These are phyloP conservation scores for Penicillium brevicompactum DNA, from an alignment of 2,329 filamentous ascomycete genomes.

Conservation along the genomic window DNA sequence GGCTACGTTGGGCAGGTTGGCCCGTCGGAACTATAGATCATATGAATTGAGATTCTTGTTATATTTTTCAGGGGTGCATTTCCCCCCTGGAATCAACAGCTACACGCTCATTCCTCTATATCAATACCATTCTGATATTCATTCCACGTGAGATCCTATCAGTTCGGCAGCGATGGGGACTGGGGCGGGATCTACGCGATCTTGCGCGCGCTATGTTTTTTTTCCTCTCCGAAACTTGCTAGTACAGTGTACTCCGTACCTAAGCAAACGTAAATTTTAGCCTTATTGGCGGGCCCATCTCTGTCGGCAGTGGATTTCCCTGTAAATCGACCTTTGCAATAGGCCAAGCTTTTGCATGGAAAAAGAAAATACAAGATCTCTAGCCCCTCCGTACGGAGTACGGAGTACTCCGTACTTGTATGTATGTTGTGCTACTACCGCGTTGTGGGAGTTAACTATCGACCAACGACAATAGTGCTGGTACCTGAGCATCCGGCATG, in stretches of 20 bases:
- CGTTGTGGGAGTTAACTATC: too few species aligned
- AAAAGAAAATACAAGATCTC: neutral
- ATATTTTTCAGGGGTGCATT: too few species aligned
- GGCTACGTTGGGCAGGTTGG: conserved; percentile 2
- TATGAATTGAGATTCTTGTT: neutral
- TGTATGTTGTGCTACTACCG: neutral
- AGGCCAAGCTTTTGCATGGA: conserved; percentile 1
- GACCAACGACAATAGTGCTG: neutral
- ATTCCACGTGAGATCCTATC: conserved; percentile 11
- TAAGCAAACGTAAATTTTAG: conserved; percentile 3
- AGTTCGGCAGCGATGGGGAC: conserved; percentile 14
- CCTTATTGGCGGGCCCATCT: conserved; percentile 3
- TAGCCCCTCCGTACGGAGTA: neutral
- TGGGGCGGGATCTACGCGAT: conserved; percentile 10
- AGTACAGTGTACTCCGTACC: neutral
- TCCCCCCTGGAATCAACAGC: too few species aligned
- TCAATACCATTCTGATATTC: neutral
- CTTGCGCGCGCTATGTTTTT: conserved; percentile 9
- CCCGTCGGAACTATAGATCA: conserved; percentile 1
- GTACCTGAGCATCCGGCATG: neutral
- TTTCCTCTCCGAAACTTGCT: conserved; percentile 1
- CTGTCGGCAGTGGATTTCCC: conserved; percentile 1
- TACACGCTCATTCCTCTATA: too few species aligned
- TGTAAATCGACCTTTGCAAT: neutral
- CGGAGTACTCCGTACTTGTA: neutral